Evolutionary conservation across 2,329 filamentous ascomycete genomes (phyloP), one percentile per base, ranked within the genome.

Genomic region (Aspergillus tanneri): DNA sequence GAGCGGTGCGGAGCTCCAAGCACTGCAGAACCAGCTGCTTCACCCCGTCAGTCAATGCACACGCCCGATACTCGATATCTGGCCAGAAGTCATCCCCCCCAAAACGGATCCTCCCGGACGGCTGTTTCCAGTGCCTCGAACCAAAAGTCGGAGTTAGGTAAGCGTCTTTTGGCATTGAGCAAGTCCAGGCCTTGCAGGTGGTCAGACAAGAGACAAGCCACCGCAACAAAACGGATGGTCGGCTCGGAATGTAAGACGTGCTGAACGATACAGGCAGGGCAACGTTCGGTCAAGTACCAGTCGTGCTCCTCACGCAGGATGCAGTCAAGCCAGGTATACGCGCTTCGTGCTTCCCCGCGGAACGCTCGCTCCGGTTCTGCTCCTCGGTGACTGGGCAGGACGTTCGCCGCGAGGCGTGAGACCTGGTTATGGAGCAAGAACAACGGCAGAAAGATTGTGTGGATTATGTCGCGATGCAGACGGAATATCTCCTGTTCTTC

Each of bases 241-340:
- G 72, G 71, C 46, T 74, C 72, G n/a, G 70, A 73, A 46, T 72
- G 61, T 12, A 74, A 57, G 35, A 72, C 69, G 46, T 74, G 66
- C 46, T 67, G 59, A 7, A 72, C 70, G 34, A 73, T 66, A 51
- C 72, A 74, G 38, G 69, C 69, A 24, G 80, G 79, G 62, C 81
- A 83, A 21, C 79, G 78, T 21, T 72, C 65, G 2, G 78, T 80
- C 48, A 74, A 67, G 57, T 78, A 81, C 79, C 79, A 83, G 52
- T 82, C 77, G 50, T 77, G 74, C 54, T 80, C 79, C 43, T 81
- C 79, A 9, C 68, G 70, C 18, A 83, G 63, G 49, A 83, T 81
- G 63, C 78, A 82, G 52, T 82, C 77, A 27, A 84, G 70, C 74
- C 79, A 83, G 43, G 81, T 67, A 58, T 80, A 83, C 1, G 80